Evolutionary conservation across 192 early-diverging fungal genomes (phyloP).

Genomic region (Coemansia sp.): DNA sequence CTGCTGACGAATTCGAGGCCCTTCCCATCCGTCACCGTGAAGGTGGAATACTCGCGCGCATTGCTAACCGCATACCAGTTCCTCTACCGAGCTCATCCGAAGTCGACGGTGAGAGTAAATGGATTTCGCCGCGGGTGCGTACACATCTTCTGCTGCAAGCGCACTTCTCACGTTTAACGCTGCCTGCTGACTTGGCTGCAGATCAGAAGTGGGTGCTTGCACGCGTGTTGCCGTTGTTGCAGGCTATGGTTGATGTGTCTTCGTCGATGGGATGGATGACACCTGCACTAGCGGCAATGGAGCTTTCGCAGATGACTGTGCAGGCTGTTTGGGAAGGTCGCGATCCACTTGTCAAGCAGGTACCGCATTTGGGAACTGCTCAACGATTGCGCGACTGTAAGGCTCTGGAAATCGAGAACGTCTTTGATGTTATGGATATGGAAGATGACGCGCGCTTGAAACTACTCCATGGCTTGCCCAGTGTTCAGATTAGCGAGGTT

Average conservation of each 20-base stretch:
- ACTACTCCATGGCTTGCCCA: conserved; percentile 62
- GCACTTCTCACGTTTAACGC: conserved; percentile 85
- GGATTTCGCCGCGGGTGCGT: conserved; percentile 88
- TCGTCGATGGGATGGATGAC: conserved; percentile 88
- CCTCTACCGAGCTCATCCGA: neutral
- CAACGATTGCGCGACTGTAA: conserved; percentile 16
- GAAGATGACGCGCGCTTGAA: conserved; percentile 79
- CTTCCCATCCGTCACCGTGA: conserved; percentile 95
- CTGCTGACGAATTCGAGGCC: conserved; percentile 88
- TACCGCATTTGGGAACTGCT: conserved; percentile 74
- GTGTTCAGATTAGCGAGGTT: conserved; percentile 64
- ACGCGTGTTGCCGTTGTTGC: conserved; percentile 78
- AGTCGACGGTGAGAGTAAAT: conserved; percentile 23
- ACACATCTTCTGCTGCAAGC: conserved; percentile 92
- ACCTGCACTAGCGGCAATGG: conserved; percentile 91
- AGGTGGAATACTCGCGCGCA: conserved; percentile 69
- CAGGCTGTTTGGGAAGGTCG: conserved; percentile 97
- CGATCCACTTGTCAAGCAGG: conserved; percentile 80
- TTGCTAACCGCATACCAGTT: conserved; percentile 82
- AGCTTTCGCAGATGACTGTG: conserved; percentile 94
- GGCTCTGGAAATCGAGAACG: conserved; percentile 61
- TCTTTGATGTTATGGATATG: conserved; percentile 94
- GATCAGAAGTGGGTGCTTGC: conserved; percentile 75
- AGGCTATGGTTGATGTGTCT: conserved; percentile 93
- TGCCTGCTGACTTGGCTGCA: conserved; percentile 90